Evolutionary conservation across 129 eudicot genomes (phyloP).

Genomic region (Ambrosia artemisiifolia): DNA sequence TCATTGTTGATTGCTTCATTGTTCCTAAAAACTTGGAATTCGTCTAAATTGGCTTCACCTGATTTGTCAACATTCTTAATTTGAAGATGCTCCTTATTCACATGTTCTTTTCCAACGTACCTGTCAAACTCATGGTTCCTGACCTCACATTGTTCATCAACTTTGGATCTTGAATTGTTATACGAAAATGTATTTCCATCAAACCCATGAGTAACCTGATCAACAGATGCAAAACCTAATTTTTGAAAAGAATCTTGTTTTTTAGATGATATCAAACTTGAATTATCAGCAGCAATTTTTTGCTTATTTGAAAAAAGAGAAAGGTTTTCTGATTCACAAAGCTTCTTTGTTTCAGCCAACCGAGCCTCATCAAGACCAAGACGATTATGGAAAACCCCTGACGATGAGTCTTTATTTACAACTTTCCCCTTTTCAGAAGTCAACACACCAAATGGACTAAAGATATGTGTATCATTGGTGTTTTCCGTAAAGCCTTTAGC

Average conservation of each 20-base stretch:
- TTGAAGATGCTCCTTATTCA: constrained; percentile 20
- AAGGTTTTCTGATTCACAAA: constrained; percentile 22
- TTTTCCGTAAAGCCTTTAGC: constrained; percentile 8
- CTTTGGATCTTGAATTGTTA: constrained; percentile 22
- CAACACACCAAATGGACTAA: constrained; percentile 24
- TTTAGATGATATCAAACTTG: constrained; percentile 14
- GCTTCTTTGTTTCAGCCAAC: constrained; percentile 26
- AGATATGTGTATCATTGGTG: constrained; percentile 11
- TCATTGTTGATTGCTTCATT: constrained; percentile 24
- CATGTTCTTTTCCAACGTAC: constrained; percentile 25
- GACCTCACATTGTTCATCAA: constrained; percentile 22
- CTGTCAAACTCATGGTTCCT: constrained; percentile 20
- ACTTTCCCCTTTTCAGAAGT: constrained; percentile 30
- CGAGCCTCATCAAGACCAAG: constrained; percentile 21
- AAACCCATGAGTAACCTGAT: constrained; percentile 25
- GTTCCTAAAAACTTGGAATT: constrained; percentile 29
- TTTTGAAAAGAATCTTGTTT: constrained; percentile 21
- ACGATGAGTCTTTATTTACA: constrained; percentile 25
- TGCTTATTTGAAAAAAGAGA: constrained; percentile 23
- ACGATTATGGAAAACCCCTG: constrained; percentile 1
- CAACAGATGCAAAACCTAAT: constrained; percentile 7
- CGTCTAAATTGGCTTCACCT: constrained; percentile 35
- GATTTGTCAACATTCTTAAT: constrained; percentile 25
- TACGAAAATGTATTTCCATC: constrained; percentile 22
- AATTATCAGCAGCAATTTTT: constrained; percentile 11